Percentiles rank a stretch among this genome's conserved stretches.
These are phyloP conservation scores for Paxillus involutus DNA, from an alignment of 768 basidiomycete species.

Conservation along the genomic window DNA sequence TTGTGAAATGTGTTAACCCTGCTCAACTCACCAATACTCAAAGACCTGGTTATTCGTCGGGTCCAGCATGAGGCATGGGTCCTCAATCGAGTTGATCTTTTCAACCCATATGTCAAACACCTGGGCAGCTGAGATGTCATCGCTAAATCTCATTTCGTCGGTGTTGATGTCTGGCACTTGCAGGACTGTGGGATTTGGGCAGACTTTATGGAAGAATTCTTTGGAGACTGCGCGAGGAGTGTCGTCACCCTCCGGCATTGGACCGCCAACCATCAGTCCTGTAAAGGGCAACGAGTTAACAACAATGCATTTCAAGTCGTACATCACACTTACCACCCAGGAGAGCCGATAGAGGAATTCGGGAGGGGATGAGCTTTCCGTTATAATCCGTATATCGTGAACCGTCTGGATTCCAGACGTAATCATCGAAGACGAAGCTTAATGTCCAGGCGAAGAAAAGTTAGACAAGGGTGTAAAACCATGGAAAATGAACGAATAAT, in stretches of 20 bases:
- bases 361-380: slow-evolving; percentile 38
- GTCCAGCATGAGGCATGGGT: slow-evolving; percentile 40
- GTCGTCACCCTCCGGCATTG: slow-evolving; percentile 31
- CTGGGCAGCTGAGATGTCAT: slow-evolving; percentile 23
- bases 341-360: slow-evolving; percentile 41
- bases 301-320: not conserved
- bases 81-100: slow-evolving; percentile 32
- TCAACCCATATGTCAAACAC: slow-evolving; percentile 41
- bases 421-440: slow-evolving; percentile 46
- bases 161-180: slow-evolving; percentile 27
- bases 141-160: slow-evolving; percentile 27
- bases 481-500: not conserved
- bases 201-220: slow-evolving; percentile 41
- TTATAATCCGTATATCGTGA: slow-evolving; percentile 37
- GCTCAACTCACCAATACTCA: slow-evolving; percentile 33
- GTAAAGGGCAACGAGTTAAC: not conserved
- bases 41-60: slow-evolving; percentile 28
- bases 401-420: slow-evolving; percentile 38
- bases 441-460: not conserved
- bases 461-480: slow-evolving; percentile 1
- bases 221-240: slow-evolving; percentile 36
- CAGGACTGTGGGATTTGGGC: slow-evolving; percentile 37
- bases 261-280: slow-evolving; percentile 44
- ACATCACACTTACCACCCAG: slow-evolving; percentile 31
- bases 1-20: not conserved